These are phyloP conservation scores for Stagonosporopsis chrysanthemi DNA, from an alignment of 2,329 filamentous ascomycete genomes.

Conservation along the genomic window DNA sequence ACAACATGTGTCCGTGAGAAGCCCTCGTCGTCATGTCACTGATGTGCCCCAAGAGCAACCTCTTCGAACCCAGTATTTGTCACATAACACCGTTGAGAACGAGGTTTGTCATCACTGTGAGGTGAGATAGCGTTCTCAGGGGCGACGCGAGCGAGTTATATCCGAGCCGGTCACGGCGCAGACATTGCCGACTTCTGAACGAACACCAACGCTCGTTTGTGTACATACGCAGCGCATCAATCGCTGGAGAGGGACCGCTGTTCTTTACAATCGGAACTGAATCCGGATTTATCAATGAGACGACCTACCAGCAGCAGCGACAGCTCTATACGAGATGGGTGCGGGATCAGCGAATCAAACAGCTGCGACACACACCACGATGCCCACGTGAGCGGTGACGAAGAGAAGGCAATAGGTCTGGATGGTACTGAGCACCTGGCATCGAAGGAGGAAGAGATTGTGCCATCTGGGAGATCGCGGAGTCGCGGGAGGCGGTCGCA, in stretches of 20 bases:
- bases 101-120: slow-evolving; percentile 18
- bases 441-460: slow-evolving; percentile 3
- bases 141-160: slow-evolving; percentile 19
- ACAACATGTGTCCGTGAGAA: background rate
- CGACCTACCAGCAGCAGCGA: slow-evolving; percentile 7
- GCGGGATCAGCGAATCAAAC: slow-evolving; percentile 22
- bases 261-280: background rate
- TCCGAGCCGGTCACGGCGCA: slow-evolving; percentile 17
- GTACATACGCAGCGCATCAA: background rate
- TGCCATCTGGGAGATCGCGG: slow-evolving; percentile 1
- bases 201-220: slow-evolving; percentile 1
- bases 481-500: slow-evolving; percentile 25
- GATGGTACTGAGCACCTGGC: slow-evolving; percentile 8
- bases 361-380: slow-evolving; percentile 22
- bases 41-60: background rate
- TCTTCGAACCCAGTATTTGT: background rate
- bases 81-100: background rate
- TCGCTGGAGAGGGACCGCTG: background rate
- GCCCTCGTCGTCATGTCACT: background rate
- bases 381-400: slow-evolving; percentile 13
- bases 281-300: slow-evolving; percentile 1
- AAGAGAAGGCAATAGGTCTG: slow-evolving; percentile 25
- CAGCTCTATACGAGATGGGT: slow-evolving; percentile 12
- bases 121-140: slow-evolving; percentile 2
- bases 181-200: slow-evolving; percentile 8